phyloP scores from a whole-genome alignment of 805 yeast species.

The Cyberlindnera saturnus region DNA sequence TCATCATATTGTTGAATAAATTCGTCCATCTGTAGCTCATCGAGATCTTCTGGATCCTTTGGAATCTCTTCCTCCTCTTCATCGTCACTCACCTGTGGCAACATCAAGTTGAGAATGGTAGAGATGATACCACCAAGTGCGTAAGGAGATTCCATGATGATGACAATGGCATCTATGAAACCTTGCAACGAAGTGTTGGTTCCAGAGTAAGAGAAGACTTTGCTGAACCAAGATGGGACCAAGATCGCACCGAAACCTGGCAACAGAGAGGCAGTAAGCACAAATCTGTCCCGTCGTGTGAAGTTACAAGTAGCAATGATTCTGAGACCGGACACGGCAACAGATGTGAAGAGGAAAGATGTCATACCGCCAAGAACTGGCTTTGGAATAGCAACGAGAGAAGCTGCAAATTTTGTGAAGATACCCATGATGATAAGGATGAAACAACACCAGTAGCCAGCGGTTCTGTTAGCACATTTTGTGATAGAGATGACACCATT shows the following conservation, averaged over 20 bases:
- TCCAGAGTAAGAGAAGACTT: conserved; percentile 64
- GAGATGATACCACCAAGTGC: conserved; percentile 66
- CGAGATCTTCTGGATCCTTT: conserved; percentile 11
- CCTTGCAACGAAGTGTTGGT: conserved; percentile 50
- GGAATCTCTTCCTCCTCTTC: conserved; percentile 10
- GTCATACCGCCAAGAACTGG: conserved; percentile 88
- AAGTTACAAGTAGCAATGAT: conserved; percentile 49
- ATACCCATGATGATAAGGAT: conserved; percentile 82
- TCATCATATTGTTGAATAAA: conserved; percentile 23
- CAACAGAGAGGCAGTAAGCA: conserved; percentile 56
- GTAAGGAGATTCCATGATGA: conserved; percentile 69
- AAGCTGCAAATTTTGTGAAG: conserved; percentile 81
- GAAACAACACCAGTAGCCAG: conserved; percentile 75
- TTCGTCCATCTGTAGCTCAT: conserved; percentile 20
- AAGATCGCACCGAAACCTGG: conserved; percentile 65
- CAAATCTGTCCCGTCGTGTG: conserved; percentile 69
- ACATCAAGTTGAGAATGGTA: conserved; percentile 50
- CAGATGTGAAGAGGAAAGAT: conserved; percentile 67
- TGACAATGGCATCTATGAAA: conserved; percentile 58
- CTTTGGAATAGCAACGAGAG: conserved; percentile 77
- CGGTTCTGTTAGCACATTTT: conserved; percentile 79
- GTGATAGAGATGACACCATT: conserved; percentile 92
- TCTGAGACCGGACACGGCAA: conserved; percentile 67
- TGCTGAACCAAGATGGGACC: conserved; percentile 58
- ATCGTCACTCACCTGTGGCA: conserved; percentile 49